Percentiles rank a stretch among this genome's conserved stretches.
These are phyloP conservation scores for Keithomyces neogunnii DNA, from an alignment of 2,329 filamentous ascomycete species.

Conservation along the genomic window DNA sequence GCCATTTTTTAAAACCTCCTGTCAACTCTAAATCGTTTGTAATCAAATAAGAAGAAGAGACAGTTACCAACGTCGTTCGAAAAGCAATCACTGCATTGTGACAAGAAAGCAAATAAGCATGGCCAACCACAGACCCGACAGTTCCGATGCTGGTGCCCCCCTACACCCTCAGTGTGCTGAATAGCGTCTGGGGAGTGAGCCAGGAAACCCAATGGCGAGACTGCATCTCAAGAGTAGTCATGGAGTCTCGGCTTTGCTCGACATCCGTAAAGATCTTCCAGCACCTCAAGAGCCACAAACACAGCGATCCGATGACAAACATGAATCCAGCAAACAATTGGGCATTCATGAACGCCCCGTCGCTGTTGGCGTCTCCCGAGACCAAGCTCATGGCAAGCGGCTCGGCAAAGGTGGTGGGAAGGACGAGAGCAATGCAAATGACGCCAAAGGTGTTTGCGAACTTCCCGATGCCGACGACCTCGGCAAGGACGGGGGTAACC, in stretches of 20 bases:
- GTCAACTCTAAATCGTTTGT: too few species aligned
- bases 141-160: not conserved
- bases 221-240: not conserved
- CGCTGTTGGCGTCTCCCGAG: constrained; percentile 26
- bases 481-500: constrained; percentile 49
- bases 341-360: constrained; percentile 40
- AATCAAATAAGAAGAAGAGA: too few species aligned
- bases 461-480: constrained; percentile 51
- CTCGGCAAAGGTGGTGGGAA: constrained; percentile 41
- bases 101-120: too few species aligned
- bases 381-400: constrained; percentile 45
- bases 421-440: constrained; percentile 49
- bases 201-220: constrained; percentile 5
- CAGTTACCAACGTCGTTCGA: too few species aligned
- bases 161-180: constrained; percentile 3
- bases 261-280: constrained; percentile 44
- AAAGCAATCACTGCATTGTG: too few species aligned
- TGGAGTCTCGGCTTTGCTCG: not conserved
- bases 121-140: too few species aligned
- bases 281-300: constrained; percentile 44
- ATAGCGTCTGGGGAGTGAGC: constrained; percentile 9
- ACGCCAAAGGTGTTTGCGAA: constrained; percentile 49
- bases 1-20: too few species aligned
- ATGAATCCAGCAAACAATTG: constrained; percentile 54
- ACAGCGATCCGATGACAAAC: constrained; percentile 48